phyloP scores from a whole-genome alignment of 306 rosid species.

The Clitoria ternatea region DNA sequence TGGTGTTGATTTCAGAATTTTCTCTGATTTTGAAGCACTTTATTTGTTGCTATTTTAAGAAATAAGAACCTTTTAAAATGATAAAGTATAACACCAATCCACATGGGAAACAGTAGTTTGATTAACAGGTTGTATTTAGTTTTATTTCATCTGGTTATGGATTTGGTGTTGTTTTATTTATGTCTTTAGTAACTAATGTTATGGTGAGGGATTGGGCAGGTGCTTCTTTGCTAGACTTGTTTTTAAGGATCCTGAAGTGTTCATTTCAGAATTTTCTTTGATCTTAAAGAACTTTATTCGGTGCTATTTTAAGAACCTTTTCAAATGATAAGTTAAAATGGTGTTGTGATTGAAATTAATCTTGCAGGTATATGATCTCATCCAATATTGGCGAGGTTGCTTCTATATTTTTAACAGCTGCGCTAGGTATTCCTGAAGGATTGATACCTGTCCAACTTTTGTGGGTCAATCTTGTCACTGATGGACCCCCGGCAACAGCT shows the following conservation, averaged over 20 bases:
- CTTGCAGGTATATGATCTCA: constrained; percentile 80
- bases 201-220: not conserved
- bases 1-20: not conserved
- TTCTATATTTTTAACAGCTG: constrained; percentile 75
- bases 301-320: not conserved
- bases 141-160: not conserved
- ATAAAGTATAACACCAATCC: too few relatives aligned
- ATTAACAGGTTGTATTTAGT: not conserved
- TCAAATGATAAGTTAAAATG: not conserved
- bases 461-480: constrained; percentile 98
- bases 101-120: not conserved
- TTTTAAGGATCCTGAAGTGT: not conserved
- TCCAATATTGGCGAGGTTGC: constrained; percentile 89
- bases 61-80: too few relatives aligned
- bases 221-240: not conserved
- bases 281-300: not conserved
- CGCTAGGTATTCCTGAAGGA: constrained; percentile 93
- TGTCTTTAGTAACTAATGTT: not conserved
- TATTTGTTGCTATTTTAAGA: too few relatives aligned
- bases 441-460: constrained; percentile 96
- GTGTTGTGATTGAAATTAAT: constrained; percentile 2
- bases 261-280: not conserved
- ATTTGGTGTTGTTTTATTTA: not conserved
- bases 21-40: too few relatives aligned
- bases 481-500: constrained; percentile 98